Conservation (phyloP, 176 grass and related monocot species). For the Eragrostis nindensis region DNA sequence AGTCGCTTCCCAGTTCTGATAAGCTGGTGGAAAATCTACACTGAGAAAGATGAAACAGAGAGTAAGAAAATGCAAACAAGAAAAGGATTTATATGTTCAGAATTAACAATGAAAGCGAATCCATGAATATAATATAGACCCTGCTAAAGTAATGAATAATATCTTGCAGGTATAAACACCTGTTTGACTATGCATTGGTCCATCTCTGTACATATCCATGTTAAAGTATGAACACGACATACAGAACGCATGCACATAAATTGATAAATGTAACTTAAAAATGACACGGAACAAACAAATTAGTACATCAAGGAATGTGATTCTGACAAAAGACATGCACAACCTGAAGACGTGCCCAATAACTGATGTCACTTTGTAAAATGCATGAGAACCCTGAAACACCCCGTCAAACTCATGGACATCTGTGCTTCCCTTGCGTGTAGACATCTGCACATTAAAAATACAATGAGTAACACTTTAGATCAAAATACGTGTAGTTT, state of each 20-base stretch:
- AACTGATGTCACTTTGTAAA: constrained; percentile 90
- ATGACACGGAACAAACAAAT: neutral
- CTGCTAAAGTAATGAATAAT: constrained; percentile 4
- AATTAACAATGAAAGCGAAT: constrained; percentile 18
- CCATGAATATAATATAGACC: neutral
- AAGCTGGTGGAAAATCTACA: constrained; percentile 90
- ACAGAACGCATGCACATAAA: constrained; percentile 1
- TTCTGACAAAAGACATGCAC: constrained; percentile 3
- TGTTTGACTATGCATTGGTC: constrained; percentile 5
- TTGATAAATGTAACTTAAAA: neutral
- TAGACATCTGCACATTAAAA: constrained; percentile 63
- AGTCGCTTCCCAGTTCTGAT: constrained; percentile 93
- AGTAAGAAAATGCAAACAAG: constrained; percentile 26
- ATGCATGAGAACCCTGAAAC: constrained; percentile 61
- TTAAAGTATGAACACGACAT: neutral
- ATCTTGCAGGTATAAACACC: constrained; percentile 4
- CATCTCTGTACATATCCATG: constrained; percentile 9
- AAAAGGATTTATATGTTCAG: constrained; percentile 1
- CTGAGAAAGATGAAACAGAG: constrained; percentile 44
- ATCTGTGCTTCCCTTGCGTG: constrained; percentile 79
- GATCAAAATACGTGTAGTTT: neutral
- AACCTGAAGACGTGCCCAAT: constrained; percentile 96
- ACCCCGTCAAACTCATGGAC: constrained; percentile 92
- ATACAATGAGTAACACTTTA: constrained; percentile 1
- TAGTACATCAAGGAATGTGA: neutral